These are phyloP conservation scores for Mycena filopes DNA, from an alignment of 768 basidiomycete species.

Conservation along the genomic window DNA sequence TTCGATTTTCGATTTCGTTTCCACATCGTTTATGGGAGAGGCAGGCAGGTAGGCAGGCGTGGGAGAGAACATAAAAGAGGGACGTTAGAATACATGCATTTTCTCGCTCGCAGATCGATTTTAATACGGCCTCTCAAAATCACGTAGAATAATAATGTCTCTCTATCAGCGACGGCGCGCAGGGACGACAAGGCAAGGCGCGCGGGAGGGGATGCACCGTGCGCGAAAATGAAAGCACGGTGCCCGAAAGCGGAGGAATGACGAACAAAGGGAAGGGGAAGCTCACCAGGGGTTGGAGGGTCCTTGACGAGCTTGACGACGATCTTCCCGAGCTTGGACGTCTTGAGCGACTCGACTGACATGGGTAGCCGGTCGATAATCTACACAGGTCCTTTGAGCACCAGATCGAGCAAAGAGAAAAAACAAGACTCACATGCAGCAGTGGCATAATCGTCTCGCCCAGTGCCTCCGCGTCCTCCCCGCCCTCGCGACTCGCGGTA, in stretches of 20 bases:
- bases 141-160: conserved; percentile 36
- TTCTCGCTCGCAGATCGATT: conserved; percentile 25
- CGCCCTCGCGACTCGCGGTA: conserved; percentile 48
- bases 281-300: conserved; percentile 84
- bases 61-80: conserved; percentile 52
- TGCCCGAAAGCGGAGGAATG: conserved; percentile 13
- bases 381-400: conserved; percentile 47
- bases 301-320: conserved; percentile 82
- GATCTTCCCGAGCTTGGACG: conserved; percentile 83
- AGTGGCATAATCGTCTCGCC: conserved; percentile 88
- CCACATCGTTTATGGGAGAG: conserved; percentile 38
- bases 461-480: conserved; percentile 56
- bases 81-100: conserved; percentile 76
- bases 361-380: conserved; percentile 88
- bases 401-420: conserved; percentile 14
- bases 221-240: conserved; percentile 4
- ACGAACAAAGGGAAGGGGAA: conserved; percentile 27
- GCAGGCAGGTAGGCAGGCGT: conserved; percentile 40
- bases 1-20: conserved; percentile 13
- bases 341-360: conserved; percentile 71
- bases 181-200: conserved; percentile 11
- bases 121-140: conserved; percentile 51
- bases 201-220: conserved; percentile 11
- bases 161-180: conserved; percentile 23
- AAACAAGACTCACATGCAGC: conserved; percentile 73